Conservation (phyloP, 2,329 filamentous ascomycete species). For the Juglanconis oblonga region DNA sequence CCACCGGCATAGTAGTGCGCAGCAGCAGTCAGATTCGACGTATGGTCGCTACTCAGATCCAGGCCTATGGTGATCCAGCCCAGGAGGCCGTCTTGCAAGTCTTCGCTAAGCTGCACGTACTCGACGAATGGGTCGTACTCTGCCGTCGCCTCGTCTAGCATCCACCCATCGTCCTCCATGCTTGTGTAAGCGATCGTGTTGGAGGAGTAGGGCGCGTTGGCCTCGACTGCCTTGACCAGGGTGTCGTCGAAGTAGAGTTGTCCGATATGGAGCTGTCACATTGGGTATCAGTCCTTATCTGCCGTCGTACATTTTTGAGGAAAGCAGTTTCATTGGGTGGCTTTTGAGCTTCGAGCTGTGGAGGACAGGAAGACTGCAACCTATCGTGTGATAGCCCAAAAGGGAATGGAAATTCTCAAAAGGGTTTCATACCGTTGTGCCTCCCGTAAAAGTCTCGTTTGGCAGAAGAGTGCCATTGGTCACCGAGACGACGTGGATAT, state of each 20-base stretch:
- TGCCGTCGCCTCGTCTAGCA: slow-evolving; percentile 28
- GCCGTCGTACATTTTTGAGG: too few relatives aligned
- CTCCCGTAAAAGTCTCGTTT: too few relatives aligned
- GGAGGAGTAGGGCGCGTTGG: slow-evolving; percentile 24
- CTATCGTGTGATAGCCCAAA: too few relatives aligned
- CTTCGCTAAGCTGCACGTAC: slow-evolving; percentile 25
- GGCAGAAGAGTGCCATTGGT: too few relatives aligned
- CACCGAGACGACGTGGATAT: too few relatives aligned
- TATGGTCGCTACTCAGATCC: slow-evolving; percentile 2
- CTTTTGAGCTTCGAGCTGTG: too few relatives aligned
- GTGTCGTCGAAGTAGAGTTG: slow-evolving; percentile 29
- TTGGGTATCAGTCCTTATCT: too few relatives aligned
- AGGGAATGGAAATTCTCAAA: too few relatives aligned
- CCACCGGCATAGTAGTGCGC: slow-evolving; percentile 1
- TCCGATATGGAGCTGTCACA: slow-evolving; percentile 22
- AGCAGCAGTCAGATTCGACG: background rate
- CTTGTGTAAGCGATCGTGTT: slow-evolving; percentile 22
- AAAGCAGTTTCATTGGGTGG: too few relatives aligned
- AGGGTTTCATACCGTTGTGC: too few relatives aligned
- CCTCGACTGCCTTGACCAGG: slow-evolving; percentile 22
- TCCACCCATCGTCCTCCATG: slow-evolving; percentile 26
- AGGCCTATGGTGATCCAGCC: slow-evolving; percentile 26
- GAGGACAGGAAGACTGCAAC: too few relatives aligned
- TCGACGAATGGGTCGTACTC: slow-evolving; percentile 28
- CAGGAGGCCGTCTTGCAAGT: slow-evolving; percentile 25